Percentiles rank a stretch among this genome's conserved stretches.
These are phyloP conservation scores for Stephanodiscus minutulus DNA, from an alignment of 108 stramenopile genomes.

Conservation along the genomic window DNA sequence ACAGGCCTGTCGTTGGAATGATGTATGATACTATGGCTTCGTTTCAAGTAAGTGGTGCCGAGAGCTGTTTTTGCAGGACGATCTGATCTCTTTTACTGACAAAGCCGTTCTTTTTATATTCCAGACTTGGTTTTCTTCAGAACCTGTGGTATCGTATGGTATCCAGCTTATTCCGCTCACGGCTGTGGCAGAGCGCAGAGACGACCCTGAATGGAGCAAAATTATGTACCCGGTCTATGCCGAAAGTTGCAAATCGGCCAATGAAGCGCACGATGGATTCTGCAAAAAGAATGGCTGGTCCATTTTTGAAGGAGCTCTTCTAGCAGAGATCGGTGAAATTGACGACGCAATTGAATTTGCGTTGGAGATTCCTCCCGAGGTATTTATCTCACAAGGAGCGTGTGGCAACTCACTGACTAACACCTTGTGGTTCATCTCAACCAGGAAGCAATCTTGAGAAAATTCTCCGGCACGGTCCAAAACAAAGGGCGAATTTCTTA, in stretches of 20 bases:
- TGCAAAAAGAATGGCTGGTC: slow-evolving; percentile 75
- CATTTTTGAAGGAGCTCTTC: slow-evolving; percentile 63
- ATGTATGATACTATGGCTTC: slow-evolving; percentile 80
- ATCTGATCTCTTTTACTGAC: slow-evolving; percentile 1
- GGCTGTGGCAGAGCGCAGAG: slow-evolving; percentile 80
- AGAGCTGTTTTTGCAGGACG: neutral
- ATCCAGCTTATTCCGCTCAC: slow-evolving; percentile 92
- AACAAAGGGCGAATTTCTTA: neutral
- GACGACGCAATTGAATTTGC: slow-evolving; percentile 62
- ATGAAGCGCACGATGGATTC: slow-evolving; percentile 36
- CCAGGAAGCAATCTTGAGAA: slow-evolving; percentile 38
- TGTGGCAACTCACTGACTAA: slow-evolving; percentile 77
- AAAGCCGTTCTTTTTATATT: neutral
- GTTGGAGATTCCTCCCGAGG: slow-evolving; percentile 50
- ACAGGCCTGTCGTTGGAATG: slow-evolving; percentile 70
- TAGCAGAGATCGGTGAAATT: slow-evolving; percentile 77
- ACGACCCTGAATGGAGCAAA: slow-evolving; percentile 79
- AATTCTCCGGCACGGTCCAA: neutral
- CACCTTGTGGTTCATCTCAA: slow-evolving; percentile 80
- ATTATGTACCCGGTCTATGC: slow-evolving; percentile 82
- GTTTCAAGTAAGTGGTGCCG: slow-evolving; percentile 40
- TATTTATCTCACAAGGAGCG: slow-evolving; percentile 72
- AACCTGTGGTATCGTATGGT: slow-evolving; percentile 73
- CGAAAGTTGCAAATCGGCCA: slow-evolving; percentile 58
- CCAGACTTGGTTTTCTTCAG: slow-evolving; percentile 78